Evolutionary conservation across 2,329 filamentous ascomycete genomes (phyloP).

Genomic region (Cladophialophora bantiana): DNA sequence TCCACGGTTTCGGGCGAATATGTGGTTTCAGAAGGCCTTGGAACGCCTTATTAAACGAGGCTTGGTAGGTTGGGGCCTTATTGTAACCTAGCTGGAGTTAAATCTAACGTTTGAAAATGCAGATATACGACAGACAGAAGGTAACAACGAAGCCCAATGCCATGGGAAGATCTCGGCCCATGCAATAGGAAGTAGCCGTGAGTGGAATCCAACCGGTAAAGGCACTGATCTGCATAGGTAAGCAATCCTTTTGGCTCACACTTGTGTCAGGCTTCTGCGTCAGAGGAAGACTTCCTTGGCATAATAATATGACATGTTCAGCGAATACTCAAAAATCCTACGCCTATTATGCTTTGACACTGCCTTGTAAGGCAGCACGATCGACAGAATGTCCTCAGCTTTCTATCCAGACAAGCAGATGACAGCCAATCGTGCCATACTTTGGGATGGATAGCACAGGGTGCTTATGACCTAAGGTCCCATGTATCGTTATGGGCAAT

Average conservation of each 20-base stretch:
- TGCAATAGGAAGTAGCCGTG: neutral
- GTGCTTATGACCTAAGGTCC: neutral
- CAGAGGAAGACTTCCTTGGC: constrained; percentile 1
- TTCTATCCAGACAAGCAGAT: constrained; percentile 1
- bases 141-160: neutral
- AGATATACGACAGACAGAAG: neutral
- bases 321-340: neutral
- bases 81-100: neutral
- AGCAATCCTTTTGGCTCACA: constrained; percentile 12
- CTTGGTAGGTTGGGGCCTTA: neutral
- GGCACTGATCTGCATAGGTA: constrained; percentile 3
- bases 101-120: neutral
- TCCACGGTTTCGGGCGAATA: neutral
- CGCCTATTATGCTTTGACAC: neutral
- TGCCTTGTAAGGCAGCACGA: constrained; percentile 1
- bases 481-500: neutral
- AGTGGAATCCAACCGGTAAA: neutral
- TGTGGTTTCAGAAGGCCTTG: neutral
- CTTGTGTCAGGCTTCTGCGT: neutral
- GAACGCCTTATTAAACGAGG: neutral
- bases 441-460: neutral
- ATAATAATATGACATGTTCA: constrained; percentile 1
- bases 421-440: neutral
- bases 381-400: constrained; percentile 10
- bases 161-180: neutral